Conservation (phyloP, 441 rosid species). For the Erodium moschatum region DNA sequence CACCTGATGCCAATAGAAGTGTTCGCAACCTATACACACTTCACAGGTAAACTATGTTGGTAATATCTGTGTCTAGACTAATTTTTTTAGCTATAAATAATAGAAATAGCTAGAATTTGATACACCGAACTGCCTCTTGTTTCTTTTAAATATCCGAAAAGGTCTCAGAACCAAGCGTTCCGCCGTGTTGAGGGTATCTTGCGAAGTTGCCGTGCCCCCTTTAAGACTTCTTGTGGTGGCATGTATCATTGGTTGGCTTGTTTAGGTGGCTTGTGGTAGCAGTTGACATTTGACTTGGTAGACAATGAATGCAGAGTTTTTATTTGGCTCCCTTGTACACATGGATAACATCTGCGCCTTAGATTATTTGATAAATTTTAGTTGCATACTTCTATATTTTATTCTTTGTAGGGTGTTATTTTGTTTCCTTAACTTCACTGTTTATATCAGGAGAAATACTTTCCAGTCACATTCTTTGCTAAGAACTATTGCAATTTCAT, state of each 20-base stretch:
- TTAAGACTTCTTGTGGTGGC: neutral
- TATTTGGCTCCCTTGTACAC: no score
- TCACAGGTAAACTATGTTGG: conserved; percentile 32
- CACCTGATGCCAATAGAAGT: conserved; percentile 43
- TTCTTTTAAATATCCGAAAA: no score
- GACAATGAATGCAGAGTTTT: no score
- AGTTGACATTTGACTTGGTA: neutral
- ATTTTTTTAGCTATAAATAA: no score
- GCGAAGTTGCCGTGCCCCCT: no score
- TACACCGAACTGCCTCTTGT: no score
- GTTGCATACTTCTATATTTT: neutral
- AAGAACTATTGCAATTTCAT: neutral
- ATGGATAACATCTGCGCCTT: no score
- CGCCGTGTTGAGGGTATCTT: no score
- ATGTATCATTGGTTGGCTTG: neutral
- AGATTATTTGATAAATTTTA: neutral
- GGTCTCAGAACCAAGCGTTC: no score
- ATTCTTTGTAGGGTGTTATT: neutral
- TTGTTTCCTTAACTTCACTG: no score
- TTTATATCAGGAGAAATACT: neutral
- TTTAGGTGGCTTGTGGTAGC: neutral
- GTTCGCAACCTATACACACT: conserved; percentile 45
- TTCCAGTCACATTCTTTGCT: neutral
- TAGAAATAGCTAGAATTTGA: no score
- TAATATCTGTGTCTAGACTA: neutral